Conservation (phyloP, 371 early-diverging fungal species). For the Rhizopus stolonifer region DNA sequence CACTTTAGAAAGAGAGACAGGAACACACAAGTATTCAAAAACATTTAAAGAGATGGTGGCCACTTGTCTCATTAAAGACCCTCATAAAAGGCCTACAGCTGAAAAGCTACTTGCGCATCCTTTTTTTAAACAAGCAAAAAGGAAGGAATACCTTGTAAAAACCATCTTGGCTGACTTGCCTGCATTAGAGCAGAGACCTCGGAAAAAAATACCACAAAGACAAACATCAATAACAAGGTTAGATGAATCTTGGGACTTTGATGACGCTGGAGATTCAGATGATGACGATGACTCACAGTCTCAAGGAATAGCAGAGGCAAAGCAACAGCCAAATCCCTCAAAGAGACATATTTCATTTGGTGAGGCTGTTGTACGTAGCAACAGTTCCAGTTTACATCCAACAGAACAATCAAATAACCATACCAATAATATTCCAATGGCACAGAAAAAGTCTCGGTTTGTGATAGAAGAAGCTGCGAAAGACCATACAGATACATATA, state of each 20-base stretch:
- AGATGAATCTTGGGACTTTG: conserved; percentile 51
- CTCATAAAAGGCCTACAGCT: conserved; percentile 75
- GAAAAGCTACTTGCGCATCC: conserved; percentile 76
- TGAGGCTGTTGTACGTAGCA: conserved; percentile 40
- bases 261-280: conserved; percentile 24
- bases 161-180: conserved; percentile 69
- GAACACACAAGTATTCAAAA: conserved; percentile 75
- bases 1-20: conserved; percentile 76
- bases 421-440: conserved; percentile 5
- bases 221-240: conserved; percentile 30
- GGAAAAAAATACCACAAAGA: conserved; percentile 44
- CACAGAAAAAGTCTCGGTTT: conserved; percentile 52
- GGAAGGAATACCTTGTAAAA: conserved; percentile 64
- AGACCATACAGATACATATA: neutral
- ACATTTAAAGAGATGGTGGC: conserved; percentile 87
- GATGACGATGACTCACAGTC: conserved; percentile 2
- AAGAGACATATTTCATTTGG: conserved; percentile 53
- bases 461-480: conserved; percentile 43
- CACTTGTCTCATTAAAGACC: conserved; percentile 80
- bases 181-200: conserved; percentile 66
- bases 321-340: neutral
- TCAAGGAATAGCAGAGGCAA: conserved; percentile 10
- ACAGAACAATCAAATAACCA: conserved; percentile 13
- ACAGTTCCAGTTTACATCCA: conserved; percentile 18
- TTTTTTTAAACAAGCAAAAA: conserved; percentile 82